Evolutionary conservation across 2,329 filamentous ascomycete genomes (phyloP).

Genomic region (Ophioceras dolichostomum): DNA sequence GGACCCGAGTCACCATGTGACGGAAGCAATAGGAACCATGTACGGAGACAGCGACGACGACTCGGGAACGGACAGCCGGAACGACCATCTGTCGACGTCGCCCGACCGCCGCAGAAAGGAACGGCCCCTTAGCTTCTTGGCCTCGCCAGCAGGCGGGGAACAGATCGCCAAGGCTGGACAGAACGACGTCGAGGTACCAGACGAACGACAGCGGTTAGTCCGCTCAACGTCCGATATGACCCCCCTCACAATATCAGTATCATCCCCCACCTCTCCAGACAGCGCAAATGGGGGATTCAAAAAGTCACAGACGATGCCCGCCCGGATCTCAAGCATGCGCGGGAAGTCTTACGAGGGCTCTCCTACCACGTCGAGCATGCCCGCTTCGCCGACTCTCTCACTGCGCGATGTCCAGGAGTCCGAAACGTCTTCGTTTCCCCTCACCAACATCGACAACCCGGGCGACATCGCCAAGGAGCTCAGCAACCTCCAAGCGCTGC

Average conservation of each 20-base stretch:
- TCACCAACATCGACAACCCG: slow-evolving; percentile 83
- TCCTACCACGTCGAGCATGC: slow-evolving; percentile 23
- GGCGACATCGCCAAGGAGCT: slow-evolving; percentile 85
- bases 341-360: slow-evolving; percentile 26
- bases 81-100: slow-evolving; percentile 22
- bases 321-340: slow-evolving; percentile 25
- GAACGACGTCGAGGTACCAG: slow-evolving; percentile 15
- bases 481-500: slow-evolving; percentile 80
- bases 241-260: too few species aligned
- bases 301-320: slow-evolving; percentile 30
- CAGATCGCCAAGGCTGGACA: slow-evolving; percentile 23
- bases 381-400: slow-evolving; percentile 39
- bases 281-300: slow-evolving; percentile 15
- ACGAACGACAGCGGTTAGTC: slow-evolving; percentile 26
- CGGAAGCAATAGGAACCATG: slow-evolving; percentile 82
- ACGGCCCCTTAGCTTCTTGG: slow-evolving; percentile 66
- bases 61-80: slow-evolving; percentile 31
- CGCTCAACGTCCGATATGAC: slow-evolving; percentile 35
- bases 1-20: slow-evolving; percentile 88
- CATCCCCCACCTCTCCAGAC: too few species aligned
- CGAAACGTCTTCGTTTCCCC: slow-evolving; percentile 64
- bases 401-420: slow-evolving; percentile 39
- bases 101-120: neutral
- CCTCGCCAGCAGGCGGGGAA: slow-evolving; percentile 41
- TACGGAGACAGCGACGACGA: slow-evolving; percentile 69